Evolutionary conservation across 805 yeast genomes (phyloP), one percentile per base, ranked within the genome.

Genomic region (Cyberlindnera maritima): DNA sequence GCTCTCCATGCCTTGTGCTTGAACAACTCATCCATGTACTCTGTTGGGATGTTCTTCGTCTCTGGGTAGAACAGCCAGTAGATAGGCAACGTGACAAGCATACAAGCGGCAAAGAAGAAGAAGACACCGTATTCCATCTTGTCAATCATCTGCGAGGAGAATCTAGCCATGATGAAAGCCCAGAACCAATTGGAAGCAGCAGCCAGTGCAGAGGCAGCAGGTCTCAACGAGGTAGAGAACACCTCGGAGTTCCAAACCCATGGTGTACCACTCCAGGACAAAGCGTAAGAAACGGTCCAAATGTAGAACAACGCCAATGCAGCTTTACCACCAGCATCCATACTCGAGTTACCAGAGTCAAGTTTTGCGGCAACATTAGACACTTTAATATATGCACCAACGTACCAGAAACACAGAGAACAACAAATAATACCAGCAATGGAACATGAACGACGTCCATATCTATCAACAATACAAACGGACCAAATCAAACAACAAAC

Each of bases 161-260:
- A 70, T 49, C 76, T 65, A 6, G 76, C 76, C 63, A 74, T 69
- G 47, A 75, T 68, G 53, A 75, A 75, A 7, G 75, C 76, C 71
- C 77, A 72, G 54, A 73, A 69, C 80, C 80, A 74, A 44, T 72
- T 71, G 23, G 74, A 65, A 8, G 75, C 64, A 0, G 77, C 72
- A 48, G 72, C 72, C 44, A 74, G 60, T 20, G 74, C 69, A 50
- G 69, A 72, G 14, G 72, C 70, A 6, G 69, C 67, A 12, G 70
- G 69, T 53, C 79, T 59, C 36, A 73, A 66, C 19, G 70, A 66
- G 36, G 69, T 69, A n/a, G 71, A 69, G 54, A 71, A 73, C 15
- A 73, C 70, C 49, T 75, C 80, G 6, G 76, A 65, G 52, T 74
- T 70, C 54, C 72, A 69, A 25, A 73, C 74, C 70, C 74, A 75